Conservation (phyloP, 768 basidiomycete genomes). For the Fibroporia radiculosa region DNA sequence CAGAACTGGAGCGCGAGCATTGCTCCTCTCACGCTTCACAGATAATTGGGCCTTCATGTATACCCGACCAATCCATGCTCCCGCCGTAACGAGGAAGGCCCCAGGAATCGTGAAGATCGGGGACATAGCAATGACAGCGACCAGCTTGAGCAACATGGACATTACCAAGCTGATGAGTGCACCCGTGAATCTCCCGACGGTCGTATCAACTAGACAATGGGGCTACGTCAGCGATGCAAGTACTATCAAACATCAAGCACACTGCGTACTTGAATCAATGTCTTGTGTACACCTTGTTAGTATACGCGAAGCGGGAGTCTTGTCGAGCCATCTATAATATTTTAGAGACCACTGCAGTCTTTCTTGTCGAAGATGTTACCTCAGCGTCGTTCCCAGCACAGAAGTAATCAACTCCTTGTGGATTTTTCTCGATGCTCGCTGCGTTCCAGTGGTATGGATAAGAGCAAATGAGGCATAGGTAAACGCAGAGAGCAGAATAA, state of each 20-base stretch:
- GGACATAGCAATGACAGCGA: constrained; percentile 26
- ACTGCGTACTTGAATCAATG: constrained; percentile 20
- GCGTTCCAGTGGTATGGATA: constrained; percentile 34
- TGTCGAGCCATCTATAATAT: constrained; percentile 28
- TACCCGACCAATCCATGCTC: constrained; percentile 31
- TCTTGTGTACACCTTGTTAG: constrained; percentile 26
- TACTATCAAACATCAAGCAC: background rate
- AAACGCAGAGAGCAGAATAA: constrained; percentile 25
- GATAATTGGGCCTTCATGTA: constrained; percentile 46
- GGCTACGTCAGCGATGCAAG: background rate
- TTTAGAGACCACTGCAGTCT: background rate
- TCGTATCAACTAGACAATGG: constrained; percentile 11
- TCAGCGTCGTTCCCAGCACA: constrained; percentile 50
- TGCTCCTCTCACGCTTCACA: constrained; percentile 45
- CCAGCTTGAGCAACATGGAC: constrained; percentile 25
- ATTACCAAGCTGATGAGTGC: constrained; percentile 20
- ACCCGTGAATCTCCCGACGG: constrained; percentile 1
- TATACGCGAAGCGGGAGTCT: constrained; percentile 26
- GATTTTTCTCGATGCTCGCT: constrained; percentile 48
- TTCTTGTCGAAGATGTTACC: constrained; percentile 31
- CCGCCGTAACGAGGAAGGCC: constrained; percentile 25
- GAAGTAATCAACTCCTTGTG: constrained; percentile 45
- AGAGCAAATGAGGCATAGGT: constrained; percentile 27
- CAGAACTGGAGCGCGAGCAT: constrained; percentile 35
- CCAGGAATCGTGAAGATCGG: constrained; percentile 33